Base-by-base conservation (phyloP, 2,329 filamentous ascomycete species). In the Paraconiothyrium sp. region DNA sequence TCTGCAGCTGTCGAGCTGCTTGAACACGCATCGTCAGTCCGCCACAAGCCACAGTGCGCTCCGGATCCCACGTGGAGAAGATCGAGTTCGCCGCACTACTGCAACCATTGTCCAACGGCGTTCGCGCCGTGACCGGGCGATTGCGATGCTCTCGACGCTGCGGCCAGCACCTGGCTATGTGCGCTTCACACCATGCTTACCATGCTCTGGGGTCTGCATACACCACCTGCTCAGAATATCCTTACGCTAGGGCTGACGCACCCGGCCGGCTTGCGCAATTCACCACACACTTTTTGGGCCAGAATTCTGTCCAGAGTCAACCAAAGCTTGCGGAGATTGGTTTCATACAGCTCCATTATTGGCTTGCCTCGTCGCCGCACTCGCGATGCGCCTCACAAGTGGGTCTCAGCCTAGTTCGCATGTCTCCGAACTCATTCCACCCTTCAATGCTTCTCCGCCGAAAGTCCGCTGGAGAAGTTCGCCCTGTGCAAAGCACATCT, bases 291-390 rank as follows among this genome's bases (percentile, higher is more conserved):
- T 30, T 35, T 3, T 13, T 11, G 24, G 22, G 51, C 35, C 34
- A 41, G 16, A 3, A 22, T 13, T 22, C n/a, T 11, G 14, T 14
- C 32, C 3, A 37, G n/a, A 6, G 47, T 32, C 48, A 13, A 51
- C 48, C 48, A 22, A 51, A 51, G 24, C 32, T 51, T 51, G 20
- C 30, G 48, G 48, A 51, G 22, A 51, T 51, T 51, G n/a, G 30
- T 32, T n/a, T 30, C 20, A 20, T 20, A 20, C 20, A 20, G 20
- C 20, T 20, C 20, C 20, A 20, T 20, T 20, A 20, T 20, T 51
- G n/a, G 30, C 48, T n/a, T 30, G 27, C 27, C 27, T 44, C 41
- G 14, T 4, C 20, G 13, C 41, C 41, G 41, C 35, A 10, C 35
- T 37, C 14, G 10, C 35, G 10, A 37, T 37, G 13, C 16, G 41